Base-by-base conservation (phyloP, 305 asterid species). In the Fraxinus angustifolia region DNA sequence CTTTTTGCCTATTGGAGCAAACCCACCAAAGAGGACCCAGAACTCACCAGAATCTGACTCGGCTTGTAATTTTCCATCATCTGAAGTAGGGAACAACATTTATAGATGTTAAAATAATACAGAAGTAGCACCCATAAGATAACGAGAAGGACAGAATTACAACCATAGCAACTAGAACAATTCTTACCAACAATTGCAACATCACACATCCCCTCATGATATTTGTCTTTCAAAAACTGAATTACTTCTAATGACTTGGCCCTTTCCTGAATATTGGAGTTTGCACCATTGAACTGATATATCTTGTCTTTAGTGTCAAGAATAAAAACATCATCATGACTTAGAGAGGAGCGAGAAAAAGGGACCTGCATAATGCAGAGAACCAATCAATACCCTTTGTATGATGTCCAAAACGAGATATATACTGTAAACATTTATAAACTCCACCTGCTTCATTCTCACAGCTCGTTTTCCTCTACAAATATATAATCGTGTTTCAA, bases 11-110 rank as follows among this genome's bases (percentile, higher is more conserved):
- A 91, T 88, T 8, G 97, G 97, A 71, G 97, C 97, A 87, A 91
- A 92, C 79, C 97, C 97, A 12, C 95, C 97, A 79, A 92, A 90
- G 73, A 90, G 90, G 79, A 87, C 92, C 95, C 95, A 92, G 81
- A 92, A 92, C 82, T 88, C 93, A 85, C 95, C 97, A 35, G 95
- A 91, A 85, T 91, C 93, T 16, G 92, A 86, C 80, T 92, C 95
- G n/a, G 94, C 90, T 86, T 87, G 91, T 82, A 92, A 71, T 75
- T 92, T 92, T 45, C 97, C 97, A 84, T 92, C 97, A 84, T 92
- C 97, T 92, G 89, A 67, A 73, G 58, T 8, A 73, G 78, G 77
- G 79, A 83, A 84, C 34, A 75, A 79, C 48, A 78, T 78, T 26
- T 62, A 21, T 10, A 33, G 8, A 81, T 16, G 19, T 19, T 67